Percentiles rank a stretch among this genome's conserved stretches.
Conservation (phyloP, 2,329 filamentous ascomycete species). For the Scedosporium dehoogii region DNA sequence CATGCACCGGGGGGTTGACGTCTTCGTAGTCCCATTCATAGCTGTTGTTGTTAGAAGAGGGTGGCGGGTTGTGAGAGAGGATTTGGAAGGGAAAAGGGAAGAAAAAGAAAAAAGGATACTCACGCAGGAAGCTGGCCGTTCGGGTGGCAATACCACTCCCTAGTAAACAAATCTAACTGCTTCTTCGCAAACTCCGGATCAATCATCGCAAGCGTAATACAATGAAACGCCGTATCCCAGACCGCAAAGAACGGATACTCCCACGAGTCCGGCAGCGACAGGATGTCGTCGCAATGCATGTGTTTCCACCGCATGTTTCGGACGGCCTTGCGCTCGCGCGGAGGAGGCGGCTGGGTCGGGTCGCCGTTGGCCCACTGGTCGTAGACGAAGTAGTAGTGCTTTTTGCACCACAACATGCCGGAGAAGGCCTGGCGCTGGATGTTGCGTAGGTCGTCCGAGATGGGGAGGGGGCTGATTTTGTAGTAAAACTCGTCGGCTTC, state of each 20-base stretch:
- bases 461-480: slow-evolving; percentile 82
- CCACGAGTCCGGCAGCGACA: slow-evolving; percentile 98
- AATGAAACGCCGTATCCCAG: slow-evolving; percentile 96
- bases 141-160: slow-evolving; percentile 98
- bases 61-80: background rate
- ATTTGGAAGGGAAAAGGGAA: background rate
- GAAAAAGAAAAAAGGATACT: slow-evolving; percentile 16
- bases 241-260: slow-evolving; percentile 97
- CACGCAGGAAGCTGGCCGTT: slow-evolving; percentile 90
- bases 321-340: slow-evolving; percentile 65
- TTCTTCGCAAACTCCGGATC: slow-evolving; percentile 98
- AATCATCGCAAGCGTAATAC: slow-evolving; percentile 91
- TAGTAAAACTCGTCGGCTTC: slow-evolving; percentile 97
- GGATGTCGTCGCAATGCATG: slow-evolving; percentile 85
- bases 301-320: slow-evolving; percentile 91
- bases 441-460: slow-evolving; percentile 87
- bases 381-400: slow-evolving; percentile 95
- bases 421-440: slow-evolving; percentile 91
- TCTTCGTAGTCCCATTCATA: slow-evolving; percentile 97
- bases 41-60: slow-evolving; percentile 21
- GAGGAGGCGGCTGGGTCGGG: slow-evolving; percentile 77
- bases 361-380: slow-evolving; percentile 97
- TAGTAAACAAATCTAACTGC: slow-evolving; percentile 88
- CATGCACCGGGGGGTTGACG: slow-evolving; percentile 92
- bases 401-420: slow-evolving; percentile 98